A percentile compares a stretch with the other conserved stretches of the same genome.
phyloP scores from a whole-genome alignment of 2,329 filamentous ascomycete genomes.

The Fusarium liriodendri region DNA sequence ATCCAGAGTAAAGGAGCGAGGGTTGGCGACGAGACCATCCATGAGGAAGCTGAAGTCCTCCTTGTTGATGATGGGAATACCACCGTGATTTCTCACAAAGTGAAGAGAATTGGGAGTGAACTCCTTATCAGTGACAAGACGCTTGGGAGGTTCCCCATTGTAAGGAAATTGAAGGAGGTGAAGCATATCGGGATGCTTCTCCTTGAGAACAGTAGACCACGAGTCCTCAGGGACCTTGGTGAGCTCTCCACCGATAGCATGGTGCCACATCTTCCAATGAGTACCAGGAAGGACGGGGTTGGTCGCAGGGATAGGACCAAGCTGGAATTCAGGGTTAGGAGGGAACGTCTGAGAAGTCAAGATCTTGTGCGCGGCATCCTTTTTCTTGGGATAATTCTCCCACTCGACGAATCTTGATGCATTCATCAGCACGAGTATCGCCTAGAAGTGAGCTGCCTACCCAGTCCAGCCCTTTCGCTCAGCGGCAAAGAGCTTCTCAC shows the following conservation, averaged over 20 bases:
- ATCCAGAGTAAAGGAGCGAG: slow-evolving; percentile 65
- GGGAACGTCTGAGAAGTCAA: slow-evolving; percentile 42
- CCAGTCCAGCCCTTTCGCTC: slow-evolving; percentile 51
- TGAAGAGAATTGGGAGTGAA: slow-evolving; percentile 70
- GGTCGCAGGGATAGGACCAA: slow-evolving; percentile 64
- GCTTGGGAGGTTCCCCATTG: slow-evolving; percentile 71
- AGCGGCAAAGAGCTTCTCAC: slow-evolving; percentile 35
- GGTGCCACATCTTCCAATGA: slow-evolving; percentile 69
- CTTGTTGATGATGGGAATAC: slow-evolving; percentile 73
- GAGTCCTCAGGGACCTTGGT: slow-evolving; percentile 65
- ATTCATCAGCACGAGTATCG: background rate
- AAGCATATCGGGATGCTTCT: slow-evolving; percentile 71
- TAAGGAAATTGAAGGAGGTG: slow-evolving; percentile 73
- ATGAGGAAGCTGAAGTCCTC: slow-evolving; percentile 65
- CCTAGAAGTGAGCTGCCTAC: slow-evolving; percentile 15
- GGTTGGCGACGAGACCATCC: slow-evolving; percentile 70
- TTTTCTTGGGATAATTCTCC: slow-evolving; percentile 77
- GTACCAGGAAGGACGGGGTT: slow-evolving; percentile 68
- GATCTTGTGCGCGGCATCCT: slow-evolving; percentile 67
- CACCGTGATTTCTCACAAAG: slow-evolving; percentile 79
- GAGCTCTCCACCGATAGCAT: slow-evolving; percentile 56
- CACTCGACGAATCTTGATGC: slow-evolving; percentile 70
- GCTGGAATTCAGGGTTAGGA: slow-evolving; percentile 65
- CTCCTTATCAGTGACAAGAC: slow-evolving; percentile 63
- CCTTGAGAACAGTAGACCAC: slow-evolving; percentile 65